Conservation (phyloP, 441 rosid species). For the Hypseocharis bilobata region DNA sequence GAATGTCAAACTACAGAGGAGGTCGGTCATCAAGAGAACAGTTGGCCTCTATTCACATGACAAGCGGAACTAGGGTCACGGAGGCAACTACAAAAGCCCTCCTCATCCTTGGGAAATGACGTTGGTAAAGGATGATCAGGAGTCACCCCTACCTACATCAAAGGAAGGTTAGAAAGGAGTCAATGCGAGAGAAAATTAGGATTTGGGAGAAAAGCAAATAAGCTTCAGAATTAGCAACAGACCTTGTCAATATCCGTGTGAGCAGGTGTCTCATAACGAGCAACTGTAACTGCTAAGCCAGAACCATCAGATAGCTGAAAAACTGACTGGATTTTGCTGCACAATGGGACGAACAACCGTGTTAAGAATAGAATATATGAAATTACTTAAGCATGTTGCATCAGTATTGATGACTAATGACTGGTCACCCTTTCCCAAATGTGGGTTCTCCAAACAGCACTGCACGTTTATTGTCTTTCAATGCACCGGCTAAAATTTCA, state of each 20-base stretch:
- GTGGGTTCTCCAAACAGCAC: conserved; percentile 79
- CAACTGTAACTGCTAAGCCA: conserved; percentile 83
- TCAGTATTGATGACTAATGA: not conserved
- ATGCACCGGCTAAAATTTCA: conserved; percentile 81
- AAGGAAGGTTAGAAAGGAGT: not conserved
- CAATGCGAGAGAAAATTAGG: not conserved
- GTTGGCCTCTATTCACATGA: conserved; percentile 45
- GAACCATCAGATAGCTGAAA: conserved; percentile 88
- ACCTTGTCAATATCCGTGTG: conserved; percentile 83
- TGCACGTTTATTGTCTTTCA: conserved; percentile 90
- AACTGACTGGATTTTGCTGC: conserved; percentile 91
- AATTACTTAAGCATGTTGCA: not conserved
- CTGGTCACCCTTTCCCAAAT: conserved; percentile 79
- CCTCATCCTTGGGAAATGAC: conserved; percentile 68
- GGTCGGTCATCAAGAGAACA: conserved; percentile 48
- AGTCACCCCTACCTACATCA: conserved; percentile 61
- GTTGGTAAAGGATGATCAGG: conserved; percentile 81
- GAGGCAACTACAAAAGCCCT: conserved; percentile 65
- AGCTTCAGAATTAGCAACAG: conserved; percentile 5
- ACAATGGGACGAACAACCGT: conserved; percentile 9
- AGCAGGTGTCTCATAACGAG: conserved; percentile 88
- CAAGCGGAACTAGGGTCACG: conserved; percentile 63
- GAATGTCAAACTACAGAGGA: not conserved
- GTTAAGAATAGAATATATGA: conserved; percentile 10
- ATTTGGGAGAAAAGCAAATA: not conserved